Evolutionary conservation across 495 filamentous ascomycete species (phyloP).

Genomic region (Talaromyces liani): DNA sequence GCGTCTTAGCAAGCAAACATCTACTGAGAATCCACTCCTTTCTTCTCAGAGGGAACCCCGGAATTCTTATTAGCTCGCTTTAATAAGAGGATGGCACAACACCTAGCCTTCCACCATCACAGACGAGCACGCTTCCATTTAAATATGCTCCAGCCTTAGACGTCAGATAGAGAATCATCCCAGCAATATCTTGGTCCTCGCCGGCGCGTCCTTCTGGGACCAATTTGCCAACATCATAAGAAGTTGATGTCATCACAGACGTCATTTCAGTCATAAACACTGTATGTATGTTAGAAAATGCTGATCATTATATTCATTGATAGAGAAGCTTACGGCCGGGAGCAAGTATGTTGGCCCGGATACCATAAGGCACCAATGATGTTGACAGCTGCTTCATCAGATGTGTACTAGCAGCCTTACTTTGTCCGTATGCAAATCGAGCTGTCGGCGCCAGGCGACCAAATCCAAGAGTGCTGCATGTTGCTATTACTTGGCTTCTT

Average conservation of each 20-base stretch:
- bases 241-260: neutral
- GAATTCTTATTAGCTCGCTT: neutral
- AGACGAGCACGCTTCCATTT: constrained; percentile 48
- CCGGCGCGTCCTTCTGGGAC: constrained; percentile 12
- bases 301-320: neutral
- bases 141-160: constrained; percentile 53
- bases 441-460: constrained; percentile 40
- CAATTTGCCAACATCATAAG: neutral
- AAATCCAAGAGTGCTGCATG: constrained; percentile 49
- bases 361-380: constrained; percentile 46
- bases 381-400: constrained; percentile 53
- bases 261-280: neutral
- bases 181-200: constrained; percentile 54
- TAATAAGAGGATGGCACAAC: neutral
- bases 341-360: constrained; percentile 51
- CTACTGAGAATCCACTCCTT: neutral
- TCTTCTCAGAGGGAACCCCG: neutral
- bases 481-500: constrained; percentile 35
- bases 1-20: neutral
- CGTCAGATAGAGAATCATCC: constrained; percentile 52
- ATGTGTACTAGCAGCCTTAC: constrained; percentile 55
- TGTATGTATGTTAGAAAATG: neutral
- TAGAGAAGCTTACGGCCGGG: constrained; percentile 48
- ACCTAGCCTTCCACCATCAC: constrained; percentile 36
- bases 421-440: constrained; percentile 52